These are phyloP conservation scores for Carex myosuroides DNA, from an alignment of 176 grass and related monocot species.

Conservation along the genomic window DNA sequence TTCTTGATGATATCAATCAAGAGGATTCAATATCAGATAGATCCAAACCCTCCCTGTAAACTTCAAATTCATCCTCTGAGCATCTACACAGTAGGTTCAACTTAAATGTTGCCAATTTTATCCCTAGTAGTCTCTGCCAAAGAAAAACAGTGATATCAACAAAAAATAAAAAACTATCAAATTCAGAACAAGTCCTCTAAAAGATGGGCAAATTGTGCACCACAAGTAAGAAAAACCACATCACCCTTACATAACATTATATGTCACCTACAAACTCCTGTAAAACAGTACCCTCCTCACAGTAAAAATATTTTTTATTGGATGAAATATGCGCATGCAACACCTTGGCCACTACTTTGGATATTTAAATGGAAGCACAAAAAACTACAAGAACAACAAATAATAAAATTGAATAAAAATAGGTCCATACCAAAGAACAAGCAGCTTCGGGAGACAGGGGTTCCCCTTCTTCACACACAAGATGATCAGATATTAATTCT, in stretches of 20 bases:
- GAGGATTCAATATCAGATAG: constrained; percentile 48
- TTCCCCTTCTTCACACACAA: constrained; percentile 83
- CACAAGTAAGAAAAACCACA: not conserved
- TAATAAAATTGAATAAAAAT: not conserved
- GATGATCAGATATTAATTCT: constrained; percentile 82
- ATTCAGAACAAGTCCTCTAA: not conserved
- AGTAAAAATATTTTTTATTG: not conserved
- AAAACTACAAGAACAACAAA: not conserved
- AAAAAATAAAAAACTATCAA: not conserved
- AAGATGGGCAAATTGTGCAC: not conserved
- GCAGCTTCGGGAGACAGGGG: constrained; percentile 80
- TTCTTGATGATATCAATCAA: constrained; percentile 19
- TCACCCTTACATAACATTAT: not conserved
- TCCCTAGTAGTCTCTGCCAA: constrained; percentile 52
- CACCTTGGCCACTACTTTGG: not conserved
- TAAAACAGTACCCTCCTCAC: not conserved
- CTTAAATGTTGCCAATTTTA: constrained; percentile 81
- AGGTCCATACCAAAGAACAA: constrained; percentile 53
- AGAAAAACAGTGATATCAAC: not conserved
- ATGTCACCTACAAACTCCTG: not conserved
- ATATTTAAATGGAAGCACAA: not conserved
- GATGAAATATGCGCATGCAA: not conserved
- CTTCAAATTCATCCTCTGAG: constrained; percentile 65
- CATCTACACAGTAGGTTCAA: constrained; percentile 71
- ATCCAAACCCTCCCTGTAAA: constrained; percentile 60